These are phyloP conservation scores for Platanthera guangdongensis DNA, from an alignment of 106 monocot genomes.

Conservation along the genomic window DNA sequence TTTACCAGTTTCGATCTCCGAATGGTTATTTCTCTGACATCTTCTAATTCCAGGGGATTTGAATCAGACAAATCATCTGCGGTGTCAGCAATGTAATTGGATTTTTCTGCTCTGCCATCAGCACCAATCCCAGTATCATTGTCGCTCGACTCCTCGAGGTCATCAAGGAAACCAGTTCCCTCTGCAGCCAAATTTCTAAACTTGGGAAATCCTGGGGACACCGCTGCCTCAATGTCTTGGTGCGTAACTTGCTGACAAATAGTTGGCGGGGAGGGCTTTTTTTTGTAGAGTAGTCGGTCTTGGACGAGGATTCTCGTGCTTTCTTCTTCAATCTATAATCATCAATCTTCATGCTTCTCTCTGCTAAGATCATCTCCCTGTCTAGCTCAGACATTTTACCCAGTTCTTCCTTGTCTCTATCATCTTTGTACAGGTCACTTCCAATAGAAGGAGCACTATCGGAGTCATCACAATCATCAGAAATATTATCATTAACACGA, in stretches of 20 bases:
- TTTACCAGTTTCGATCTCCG: constrained; percentile 61
- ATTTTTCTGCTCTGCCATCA: constrained; percentile 14
- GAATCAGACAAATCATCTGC: constrained; percentile 45
- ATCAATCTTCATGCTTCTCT: constrained; percentile 37
- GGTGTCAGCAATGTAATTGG: constrained; percentile 7
- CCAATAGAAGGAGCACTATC: constrained; percentile 56
- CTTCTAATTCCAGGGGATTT: constrained; percentile 33
- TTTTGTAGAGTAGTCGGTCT: constrained; percentile 27
- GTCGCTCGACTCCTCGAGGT: constrained; percentile 14
- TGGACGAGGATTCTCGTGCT: constrained; percentile 37
- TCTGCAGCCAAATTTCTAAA: constrained; percentile 15
- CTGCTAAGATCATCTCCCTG: constrained; percentile 65
- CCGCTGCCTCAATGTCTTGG: constrained; percentile 49
- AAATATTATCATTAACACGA: not conserved
- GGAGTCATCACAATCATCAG: constrained; percentile 37
- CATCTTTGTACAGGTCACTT: constrained; percentile 69
- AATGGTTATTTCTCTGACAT: constrained; percentile 59
- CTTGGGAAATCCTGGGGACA: constrained; percentile 34
- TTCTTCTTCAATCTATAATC: constrained; percentile 52
- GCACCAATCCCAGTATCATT: constrained; percentile 25
- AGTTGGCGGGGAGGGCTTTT: constrained; percentile 35
- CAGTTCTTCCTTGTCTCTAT: constrained; percentile 54
- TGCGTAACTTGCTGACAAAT: constrained; percentile 36
- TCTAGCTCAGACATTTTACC: constrained; percentile 47
- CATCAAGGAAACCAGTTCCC: constrained; percentile 13